Evolutionary conservation across 1,139 yeast genomes (phyloP).

Genomic region (Saccharomyces hybrid): DNA sequence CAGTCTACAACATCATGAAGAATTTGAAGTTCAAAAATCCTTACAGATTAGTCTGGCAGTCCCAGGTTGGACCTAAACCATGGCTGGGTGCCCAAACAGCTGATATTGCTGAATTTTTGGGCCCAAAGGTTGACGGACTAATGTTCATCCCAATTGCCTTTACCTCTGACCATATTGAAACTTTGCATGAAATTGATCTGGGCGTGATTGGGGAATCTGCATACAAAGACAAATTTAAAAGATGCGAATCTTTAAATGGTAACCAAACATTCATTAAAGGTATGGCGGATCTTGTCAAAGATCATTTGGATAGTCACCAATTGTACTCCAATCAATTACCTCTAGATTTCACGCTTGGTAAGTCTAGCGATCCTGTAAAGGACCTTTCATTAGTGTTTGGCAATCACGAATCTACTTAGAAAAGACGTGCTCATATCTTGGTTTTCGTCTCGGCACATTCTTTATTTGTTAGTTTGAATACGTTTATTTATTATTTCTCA

Average conservation of each 20-base stretch:
- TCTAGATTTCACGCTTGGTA: slow-evolving; percentile 58
- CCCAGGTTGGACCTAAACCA: slow-evolving; percentile 96
- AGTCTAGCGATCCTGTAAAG: slow-evolving; percentile 47
- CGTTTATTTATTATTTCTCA: background rate
- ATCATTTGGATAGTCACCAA: slow-evolving; percentile 54
- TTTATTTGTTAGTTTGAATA: background rate
- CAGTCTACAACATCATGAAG: slow-evolving; percentile 88
- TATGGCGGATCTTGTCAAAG: slow-evolving; percentile 72
- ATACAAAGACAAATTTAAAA: slow-evolving; percentile 63
- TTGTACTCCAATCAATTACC: slow-evolving; percentile 59
- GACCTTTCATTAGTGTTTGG: slow-evolving; percentile 62
- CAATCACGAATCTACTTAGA: slow-evolving; percentile 19
- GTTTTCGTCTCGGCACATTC: background rate
- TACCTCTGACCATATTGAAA: slow-evolving; percentile 92
- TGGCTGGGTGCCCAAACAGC: slow-evolving; percentile 97
- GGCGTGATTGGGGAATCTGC: slow-evolving; percentile 65
- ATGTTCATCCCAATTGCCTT: slow-evolving; percentile 90
- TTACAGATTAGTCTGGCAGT: slow-evolving; percentile 91
- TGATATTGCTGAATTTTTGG: slow-evolving; percentile 60
- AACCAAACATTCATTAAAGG: slow-evolving; percentile 73
- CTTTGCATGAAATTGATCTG: slow-evolving; percentile 85
- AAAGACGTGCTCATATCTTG: background rate
- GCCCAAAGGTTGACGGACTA: slow-evolving; percentile 60
- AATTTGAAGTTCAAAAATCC: slow-evolving; percentile 71
- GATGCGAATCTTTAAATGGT: slow-evolving; percentile 91